Conservation (phyloP, 116 monocot genomes). For the Posidonia oceanica region DNA sequence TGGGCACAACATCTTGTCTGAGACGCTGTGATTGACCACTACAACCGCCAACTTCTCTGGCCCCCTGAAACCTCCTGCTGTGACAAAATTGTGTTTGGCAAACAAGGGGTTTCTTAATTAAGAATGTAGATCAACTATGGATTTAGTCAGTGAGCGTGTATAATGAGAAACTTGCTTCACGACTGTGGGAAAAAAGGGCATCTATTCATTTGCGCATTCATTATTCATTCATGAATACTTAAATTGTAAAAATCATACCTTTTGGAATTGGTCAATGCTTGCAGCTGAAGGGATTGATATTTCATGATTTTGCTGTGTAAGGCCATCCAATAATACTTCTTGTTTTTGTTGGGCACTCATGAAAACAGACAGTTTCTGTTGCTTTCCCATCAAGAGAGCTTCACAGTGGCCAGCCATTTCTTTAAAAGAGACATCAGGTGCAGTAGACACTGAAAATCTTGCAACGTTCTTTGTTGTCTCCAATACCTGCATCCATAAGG, state of each 20-base stretch:
- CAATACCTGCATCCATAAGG: conserved; percentile 23
- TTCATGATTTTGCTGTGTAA: conserved; percentile 9
- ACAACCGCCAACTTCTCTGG: too few relatives aligned
- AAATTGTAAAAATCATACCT: conserved; percentile 15
- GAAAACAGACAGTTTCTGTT: conserved; percentile 58
- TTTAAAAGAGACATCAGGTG: conserved; percentile 50
- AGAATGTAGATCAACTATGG: too few relatives aligned
- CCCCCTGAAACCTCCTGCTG: too few relatives aligned
- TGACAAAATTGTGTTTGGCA: too few relatives aligned
- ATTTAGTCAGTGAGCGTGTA: too few relatives aligned
- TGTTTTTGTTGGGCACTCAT: conserved; percentile 35
- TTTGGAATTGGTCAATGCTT: conserved; percentile 9
- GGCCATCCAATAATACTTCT: conserved; percentile 11
- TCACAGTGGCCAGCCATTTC: conserved; percentile 79
- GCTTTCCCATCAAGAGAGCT: conserved; percentile 56
- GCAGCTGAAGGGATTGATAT: neutral
- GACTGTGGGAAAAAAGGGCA: neutral
- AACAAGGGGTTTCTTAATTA: too few relatives aligned
- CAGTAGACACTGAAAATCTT: conserved; percentile 44
- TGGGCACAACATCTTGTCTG: too few relatives aligned
- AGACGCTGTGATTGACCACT: too few relatives aligned
- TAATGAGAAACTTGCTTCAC: too few relatives aligned
- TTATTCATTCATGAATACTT: too few relatives aligned
- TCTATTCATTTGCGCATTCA: too few relatives aligned
- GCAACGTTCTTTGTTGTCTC: conserved; percentile 43